Percentiles rank a stretch among this genome's conserved stretches.
phyloP scores from a whole-genome alignment of 2,329 filamentous ascomycete species.

The Verticillium nonalfalfae region DNA sequence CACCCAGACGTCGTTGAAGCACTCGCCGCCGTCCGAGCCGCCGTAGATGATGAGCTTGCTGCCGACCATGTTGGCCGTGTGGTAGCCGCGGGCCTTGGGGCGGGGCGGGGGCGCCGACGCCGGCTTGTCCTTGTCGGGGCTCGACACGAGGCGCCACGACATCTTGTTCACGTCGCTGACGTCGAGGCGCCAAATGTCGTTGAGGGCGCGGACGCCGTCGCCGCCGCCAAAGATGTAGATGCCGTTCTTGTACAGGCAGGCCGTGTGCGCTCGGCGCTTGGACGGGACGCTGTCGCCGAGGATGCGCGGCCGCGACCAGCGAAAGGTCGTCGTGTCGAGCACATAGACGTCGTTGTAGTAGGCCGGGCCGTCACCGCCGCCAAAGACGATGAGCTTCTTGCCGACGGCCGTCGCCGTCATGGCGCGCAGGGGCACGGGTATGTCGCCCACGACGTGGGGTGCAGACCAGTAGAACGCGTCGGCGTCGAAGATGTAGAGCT shows the following conservation, averaged over 20 bases:
- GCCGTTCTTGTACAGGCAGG: slow-evolving; percentile 65
- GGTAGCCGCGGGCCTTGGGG: slow-evolving; percentile 62
- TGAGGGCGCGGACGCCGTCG: slow-evolving; percentile 62
- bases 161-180: slow-evolving; percentile 61
- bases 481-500: slow-evolving; percentile 62
- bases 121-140: slow-evolving; percentile 27
- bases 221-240: slow-evolving; percentile 69
- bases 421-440: slow-evolving; percentile 58
- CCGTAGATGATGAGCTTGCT: slow-evolving; percentile 67
- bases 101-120: slow-evolving; percentile 26
- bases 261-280: slow-evolving; percentile 60
- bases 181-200: slow-evolving; percentile 68
- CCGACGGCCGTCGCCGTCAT: slow-evolving; percentile 69
- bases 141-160: slow-evolving; percentile 60
- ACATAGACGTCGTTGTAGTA: slow-evolving; percentile 71
- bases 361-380: slow-evolving; percentile 61
- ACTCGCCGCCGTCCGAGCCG: slow-evolving; percentile 64
- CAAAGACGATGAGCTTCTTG: slow-evolving; percentile 65
- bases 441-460: slow-evolving; percentile 58
- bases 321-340: slow-evolving; percentile 63
- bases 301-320: slow-evolving; percentile 58
- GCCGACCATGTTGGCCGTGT: slow-evolving; percentile 68
- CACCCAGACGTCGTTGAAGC: slow-evolving; percentile 68
- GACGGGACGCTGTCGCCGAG: slow-evolving; percentile 52
- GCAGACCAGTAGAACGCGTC: slow-evolving; percentile 65